phyloP scores from a whole-genome alignment of 2,329 filamentous ascomycete genomes.

The Juglanconis sp. region DNA sequence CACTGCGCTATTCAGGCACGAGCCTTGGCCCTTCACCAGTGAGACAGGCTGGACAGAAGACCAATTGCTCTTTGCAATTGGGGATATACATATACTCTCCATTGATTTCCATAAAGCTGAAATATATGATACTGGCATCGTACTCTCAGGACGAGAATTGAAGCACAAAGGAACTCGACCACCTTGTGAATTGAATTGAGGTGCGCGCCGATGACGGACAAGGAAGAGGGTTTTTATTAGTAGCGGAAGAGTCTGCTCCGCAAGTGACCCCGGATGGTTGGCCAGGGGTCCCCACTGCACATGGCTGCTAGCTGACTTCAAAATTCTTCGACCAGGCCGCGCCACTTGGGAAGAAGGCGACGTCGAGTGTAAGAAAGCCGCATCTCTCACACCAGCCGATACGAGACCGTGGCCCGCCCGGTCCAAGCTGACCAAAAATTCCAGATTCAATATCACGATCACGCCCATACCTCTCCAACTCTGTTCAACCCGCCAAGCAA shows the following conservation, averaged over 20 bases:
- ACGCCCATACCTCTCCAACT: too few species aligned
- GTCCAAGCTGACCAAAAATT: not conserved
- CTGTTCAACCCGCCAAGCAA: not conserved
- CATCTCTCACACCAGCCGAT: not conserved
- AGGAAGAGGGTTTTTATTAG: not conserved
- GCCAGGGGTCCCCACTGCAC: not conserved
- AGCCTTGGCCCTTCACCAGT: too few species aligned
- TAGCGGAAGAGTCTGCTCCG: not conserved
- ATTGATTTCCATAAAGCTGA: too few species aligned
- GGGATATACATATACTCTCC: too few species aligned
- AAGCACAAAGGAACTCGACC: not conserved
- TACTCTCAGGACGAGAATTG: not conserved
- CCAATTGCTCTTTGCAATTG: too few species aligned
- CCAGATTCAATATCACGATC: constrained; percentile 1
- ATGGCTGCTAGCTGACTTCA: not conserved
- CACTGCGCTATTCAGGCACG: too few species aligned
- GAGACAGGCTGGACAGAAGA: too few species aligned
- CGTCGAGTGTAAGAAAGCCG: not conserved
- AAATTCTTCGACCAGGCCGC: not conserved
- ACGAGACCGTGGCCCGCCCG: not conserved
- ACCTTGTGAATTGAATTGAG: not conserved
- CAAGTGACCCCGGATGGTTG: not conserved
- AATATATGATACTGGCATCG: not conserved
- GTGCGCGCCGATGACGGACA: not conserved
- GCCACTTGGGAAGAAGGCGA: too few species aligned